These are phyloP conservation scores for Carex scoparia DNA, from an alignment of 176 grass and related monocot species.

Conservation along the genomic window DNA sequence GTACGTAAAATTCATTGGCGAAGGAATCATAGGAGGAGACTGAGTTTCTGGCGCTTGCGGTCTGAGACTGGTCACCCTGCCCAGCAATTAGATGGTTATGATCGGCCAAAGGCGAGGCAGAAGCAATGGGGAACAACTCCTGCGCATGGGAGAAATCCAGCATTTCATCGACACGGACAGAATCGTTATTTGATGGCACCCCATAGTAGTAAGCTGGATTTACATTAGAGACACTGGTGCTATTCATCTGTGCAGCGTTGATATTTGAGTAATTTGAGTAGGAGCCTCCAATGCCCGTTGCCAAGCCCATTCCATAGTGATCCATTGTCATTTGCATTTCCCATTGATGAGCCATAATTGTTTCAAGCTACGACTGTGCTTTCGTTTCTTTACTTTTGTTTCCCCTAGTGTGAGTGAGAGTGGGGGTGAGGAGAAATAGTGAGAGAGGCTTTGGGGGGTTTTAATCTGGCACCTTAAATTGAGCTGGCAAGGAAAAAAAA, in stretches of 20 bases:
- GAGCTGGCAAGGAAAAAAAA: slow-evolving; percentile 43
- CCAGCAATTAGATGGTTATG: slow-evolving; percentile 26
- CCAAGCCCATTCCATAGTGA: slow-evolving; percentile 42
- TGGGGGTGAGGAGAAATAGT: neutral
- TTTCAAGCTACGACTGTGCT: neutral
- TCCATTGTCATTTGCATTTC: slow-evolving; percentile 65
- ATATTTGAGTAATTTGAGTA: slow-evolving; percentile 33
- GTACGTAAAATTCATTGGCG: slow-evolving; percentile 87
- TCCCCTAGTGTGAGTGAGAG: neutral
- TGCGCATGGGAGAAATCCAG: slow-evolving; percentile 74
- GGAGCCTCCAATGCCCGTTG: slow-evolving; percentile 27
- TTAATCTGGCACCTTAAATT: slow-evolving; percentile 2
- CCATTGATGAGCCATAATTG: slow-evolving; percentile 65
- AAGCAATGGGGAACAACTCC: slow-evolving; percentile 50
- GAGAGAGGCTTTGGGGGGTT: neutral
- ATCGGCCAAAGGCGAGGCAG: neutral
- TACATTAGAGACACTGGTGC: neutral
- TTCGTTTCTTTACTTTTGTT: neutral
- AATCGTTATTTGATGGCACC: slow-evolving; percentile 43
- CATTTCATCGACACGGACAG: slow-evolving; percentile 66
- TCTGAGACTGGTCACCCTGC: slow-evolving; percentile 33
- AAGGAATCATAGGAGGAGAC: slow-evolving; percentile 57
- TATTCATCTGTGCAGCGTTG: slow-evolving; percentile 24
- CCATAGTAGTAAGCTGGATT: slow-evolving; percentile 54
- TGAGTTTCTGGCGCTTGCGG: slow-evolving; percentile 12